Evolutionary conservation across 1,284 basidiomycete genomes (phyloP).

Genomic region (Hymenochaete sp.): DNA sequence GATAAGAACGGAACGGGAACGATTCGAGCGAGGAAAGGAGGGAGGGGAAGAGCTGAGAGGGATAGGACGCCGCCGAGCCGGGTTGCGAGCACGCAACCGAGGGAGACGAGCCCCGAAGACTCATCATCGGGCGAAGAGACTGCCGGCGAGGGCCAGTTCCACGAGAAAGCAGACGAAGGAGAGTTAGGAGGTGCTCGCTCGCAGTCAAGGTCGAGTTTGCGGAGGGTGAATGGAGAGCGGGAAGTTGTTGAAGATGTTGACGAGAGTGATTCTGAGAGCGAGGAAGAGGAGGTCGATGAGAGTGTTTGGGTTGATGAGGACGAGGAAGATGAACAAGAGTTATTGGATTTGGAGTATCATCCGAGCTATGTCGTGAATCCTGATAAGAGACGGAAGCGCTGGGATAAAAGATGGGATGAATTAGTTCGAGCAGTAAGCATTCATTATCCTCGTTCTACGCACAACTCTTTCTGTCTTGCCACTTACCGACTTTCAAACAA

Average conservation of each 20-base stretch:
- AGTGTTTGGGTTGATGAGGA: conserved; percentile 77
- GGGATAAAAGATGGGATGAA: conserved; percentile 66
- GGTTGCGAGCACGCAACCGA: conserved; percentile 71
- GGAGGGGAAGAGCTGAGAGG: no score
- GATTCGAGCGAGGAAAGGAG: conserved; percentile 19
- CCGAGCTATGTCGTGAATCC: conserved; percentile 56
- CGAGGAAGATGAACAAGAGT: conserved; percentile 59
- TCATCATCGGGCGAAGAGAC: conserved; percentile 48
- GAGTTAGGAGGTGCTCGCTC: neutral
- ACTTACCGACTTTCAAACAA: conserved; percentile 14
- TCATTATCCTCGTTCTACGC: conserved; percentile 4
- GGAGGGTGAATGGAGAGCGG: conserved; percentile 33
- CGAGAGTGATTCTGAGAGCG: conserved; percentile 45
- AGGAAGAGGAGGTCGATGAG: no score
- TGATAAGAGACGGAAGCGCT: conserved; percentile 58
- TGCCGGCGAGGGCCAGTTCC: conserved; percentile 37
- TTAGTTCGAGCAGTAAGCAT: conserved; percentile 55
- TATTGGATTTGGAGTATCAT: conserved; percentile 69
- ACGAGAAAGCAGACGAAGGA: neutral
- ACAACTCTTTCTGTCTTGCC: conserved; percentile 19
- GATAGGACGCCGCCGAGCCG: conserved; percentile 63
- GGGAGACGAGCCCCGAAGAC: conserved; percentile 68
- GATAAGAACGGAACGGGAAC: conserved; percentile 31
- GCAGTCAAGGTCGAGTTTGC: conserved; percentile 35
- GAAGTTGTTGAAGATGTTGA: conserved; percentile 27